These are phyloP conservation scores for Aspergillus nidulans DNA, from an alignment of 495 filamentous ascomycete genomes.

Conservation along the genomic window DNA sequence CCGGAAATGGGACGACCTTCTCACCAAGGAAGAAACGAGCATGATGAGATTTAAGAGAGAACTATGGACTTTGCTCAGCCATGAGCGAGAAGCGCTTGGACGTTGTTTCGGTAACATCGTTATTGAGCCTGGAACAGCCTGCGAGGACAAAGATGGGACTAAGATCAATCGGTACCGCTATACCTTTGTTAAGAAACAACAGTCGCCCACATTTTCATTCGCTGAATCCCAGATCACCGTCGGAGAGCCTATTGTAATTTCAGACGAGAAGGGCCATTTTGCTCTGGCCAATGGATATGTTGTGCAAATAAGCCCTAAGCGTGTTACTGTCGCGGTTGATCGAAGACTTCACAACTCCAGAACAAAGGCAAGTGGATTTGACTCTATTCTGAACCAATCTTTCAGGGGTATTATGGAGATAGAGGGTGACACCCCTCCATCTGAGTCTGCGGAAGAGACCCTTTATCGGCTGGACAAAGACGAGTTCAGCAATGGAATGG, in stretches of 20 bases:
- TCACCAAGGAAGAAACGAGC: constrained; percentile 92
- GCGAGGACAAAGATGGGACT: constrained; percentile 57
- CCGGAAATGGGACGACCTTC: constrained; percentile 84
- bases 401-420: constrained; percentile 93
- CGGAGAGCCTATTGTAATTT: constrained; percentile 93
- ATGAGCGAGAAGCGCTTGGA: constrained; percentile 80
- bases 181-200: constrained; percentile 65
- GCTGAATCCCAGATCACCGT: constrained; percentile 82
- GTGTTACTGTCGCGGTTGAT: constrained; percentile 84
- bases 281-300: constrained; percentile 90
- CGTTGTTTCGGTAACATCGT: constrained; percentile 71
- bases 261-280: constrained; percentile 91
- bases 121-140: constrained; percentile 70
- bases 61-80: constrained; percentile 91
- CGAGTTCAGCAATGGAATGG: constrained; percentile 97
- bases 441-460: constrained; percentile 53
- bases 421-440: constrained; percentile 42
- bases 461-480: constrained; percentile 91
- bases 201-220: constrained; percentile 65
- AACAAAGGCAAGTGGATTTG: constrained; percentile 66
- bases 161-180: constrained; percentile 93
- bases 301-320: constrained; percentile 62
- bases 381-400: constrained; percentile 69
- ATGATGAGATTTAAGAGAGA: constrained; percentile 78
- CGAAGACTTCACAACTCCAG: constrained; percentile 81